A percentile compares a stretch with the other conserved stretches of the same genome.
These are phyloP conservation scores for Cladosporium sp. DNA, from an alignment of 2,329 filamentous ascomycete species.

Conservation along the genomic window DNA sequence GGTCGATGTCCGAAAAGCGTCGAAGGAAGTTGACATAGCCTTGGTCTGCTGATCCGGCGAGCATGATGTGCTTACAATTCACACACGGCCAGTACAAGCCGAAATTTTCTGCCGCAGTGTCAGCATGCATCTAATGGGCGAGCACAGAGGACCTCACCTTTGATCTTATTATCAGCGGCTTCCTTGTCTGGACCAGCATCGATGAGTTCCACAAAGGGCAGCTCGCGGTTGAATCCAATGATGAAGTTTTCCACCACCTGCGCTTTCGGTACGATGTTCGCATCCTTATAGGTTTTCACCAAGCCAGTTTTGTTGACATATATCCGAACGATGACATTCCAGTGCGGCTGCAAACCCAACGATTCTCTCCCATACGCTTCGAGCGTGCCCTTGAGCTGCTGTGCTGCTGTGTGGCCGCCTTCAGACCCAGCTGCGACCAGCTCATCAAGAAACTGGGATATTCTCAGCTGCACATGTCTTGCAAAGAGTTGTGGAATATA, in stretches of 20 bases:
- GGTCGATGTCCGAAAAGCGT: not conserved
- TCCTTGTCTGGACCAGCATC: constrained; percentile 3
- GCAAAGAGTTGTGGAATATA: not conserved
- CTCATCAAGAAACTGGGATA: not conserved
- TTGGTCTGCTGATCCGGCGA: not conserved
- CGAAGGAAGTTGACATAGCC: not conserved
- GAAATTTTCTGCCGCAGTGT: not conserved
- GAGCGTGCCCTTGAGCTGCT: not conserved
- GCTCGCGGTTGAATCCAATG: not conserved
- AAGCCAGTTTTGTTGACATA: not conserved
- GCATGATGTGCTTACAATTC: not conserved
- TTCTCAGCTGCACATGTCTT: not conserved
- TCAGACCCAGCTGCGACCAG: not conserved
- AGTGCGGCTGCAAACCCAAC: not conserved
- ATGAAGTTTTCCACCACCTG: not conserved
- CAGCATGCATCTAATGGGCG: not conserved
- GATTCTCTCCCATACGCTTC: not conserved
- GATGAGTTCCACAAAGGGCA: not conserved
- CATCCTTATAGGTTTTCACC: not conserved
- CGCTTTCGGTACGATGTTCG: not conserved
- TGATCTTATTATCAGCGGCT: not conserved
- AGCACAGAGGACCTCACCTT: not conserved
- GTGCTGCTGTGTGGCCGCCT: not conserved
- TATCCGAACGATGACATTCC: not conserved
- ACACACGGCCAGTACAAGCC: not conserved